Evolutionary conservation across 1,139 yeast genomes (phyloP).

Genomic region (Starmera stellimalicola): DNA sequence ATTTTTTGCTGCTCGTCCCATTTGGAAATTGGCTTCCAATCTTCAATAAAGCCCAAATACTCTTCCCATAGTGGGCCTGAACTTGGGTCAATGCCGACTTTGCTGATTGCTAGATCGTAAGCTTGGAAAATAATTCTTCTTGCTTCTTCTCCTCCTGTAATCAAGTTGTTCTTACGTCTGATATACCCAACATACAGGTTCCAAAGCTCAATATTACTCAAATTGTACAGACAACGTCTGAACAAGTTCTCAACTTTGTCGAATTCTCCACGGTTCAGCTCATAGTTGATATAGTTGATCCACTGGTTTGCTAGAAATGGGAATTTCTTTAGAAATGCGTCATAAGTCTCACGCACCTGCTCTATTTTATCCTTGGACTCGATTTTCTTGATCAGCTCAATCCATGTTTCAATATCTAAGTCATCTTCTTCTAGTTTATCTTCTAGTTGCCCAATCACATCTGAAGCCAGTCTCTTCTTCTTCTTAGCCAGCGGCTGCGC

Average conservation of each 20-base stretch:
- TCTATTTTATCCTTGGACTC: conserved; percentile 53
- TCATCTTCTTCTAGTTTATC: conserved; percentile 51
- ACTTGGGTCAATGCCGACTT: conserved; percentile 70
- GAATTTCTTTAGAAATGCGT: conserved; percentile 53
- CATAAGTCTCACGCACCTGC: conserved; percentile 50
- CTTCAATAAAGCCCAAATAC: conserved; percentile 68
- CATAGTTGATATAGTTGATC: conserved; percentile 64
- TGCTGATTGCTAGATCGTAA: conserved; percentile 70
- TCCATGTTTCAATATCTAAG: conserved; percentile 49
- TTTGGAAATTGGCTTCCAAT: conserved; percentile 69
- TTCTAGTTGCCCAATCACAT: conserved; percentile 33
- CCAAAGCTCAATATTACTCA: conserved; percentile 62
- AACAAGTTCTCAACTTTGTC: conserved; percentile 57
- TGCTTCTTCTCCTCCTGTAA: conserved; percentile 81
- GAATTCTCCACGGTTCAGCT: conserved; percentile 61
- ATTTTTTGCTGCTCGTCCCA: conserved; percentile 85
- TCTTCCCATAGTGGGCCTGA: conserved; percentile 76
- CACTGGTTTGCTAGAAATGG: conserved; percentile 60
- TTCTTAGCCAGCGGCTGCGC: conserved; percentile 2
- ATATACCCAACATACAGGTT: conserved; percentile 69
- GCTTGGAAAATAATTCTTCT: conserved; percentile 71
- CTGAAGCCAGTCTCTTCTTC: conserved; percentile 16
- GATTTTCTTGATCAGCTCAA: conserved; percentile 43
- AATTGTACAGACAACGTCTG: conserved; percentile 47
- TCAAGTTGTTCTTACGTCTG: conserved; percentile 66